These are phyloP conservation scores for Linnemannia elongata DNA, from an alignment of 192 early-diverging fungal species.

Conservation along the genomic window DNA sequence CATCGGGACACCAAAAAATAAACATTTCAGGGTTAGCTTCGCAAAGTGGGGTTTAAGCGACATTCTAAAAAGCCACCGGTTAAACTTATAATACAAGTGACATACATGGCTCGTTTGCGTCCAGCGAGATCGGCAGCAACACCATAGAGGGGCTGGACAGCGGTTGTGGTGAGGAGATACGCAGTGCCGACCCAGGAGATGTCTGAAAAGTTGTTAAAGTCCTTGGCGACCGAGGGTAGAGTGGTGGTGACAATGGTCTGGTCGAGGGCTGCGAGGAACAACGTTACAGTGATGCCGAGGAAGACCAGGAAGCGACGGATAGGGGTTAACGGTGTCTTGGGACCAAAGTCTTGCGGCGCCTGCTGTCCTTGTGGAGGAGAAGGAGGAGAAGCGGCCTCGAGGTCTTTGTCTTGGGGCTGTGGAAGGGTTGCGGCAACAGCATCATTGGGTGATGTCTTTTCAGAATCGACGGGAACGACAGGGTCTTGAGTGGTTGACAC, in stretches of 20 bases:
- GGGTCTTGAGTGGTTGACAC: not conserved
- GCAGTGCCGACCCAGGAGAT: slow-evolving; percentile 85
- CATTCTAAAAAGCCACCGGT: not conserved
- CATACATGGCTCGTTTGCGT: slow-evolving; percentile 47
- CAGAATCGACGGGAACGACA: not conserved
- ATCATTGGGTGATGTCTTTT: not conserved
- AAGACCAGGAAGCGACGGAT: slow-evolving; percentile 36
- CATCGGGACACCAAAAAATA: not conserved
- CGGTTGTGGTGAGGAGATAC: slow-evolving; percentile 69
- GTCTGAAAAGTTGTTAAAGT: slow-evolving; percentile 70
- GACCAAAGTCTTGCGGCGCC: slow-evolving; percentile 38
- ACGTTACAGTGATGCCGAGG: slow-evolving; percentile 50
- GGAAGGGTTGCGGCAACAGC: no score
- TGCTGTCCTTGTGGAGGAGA: not conserved
- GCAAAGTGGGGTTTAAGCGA: not conserved
- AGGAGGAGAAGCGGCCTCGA: not conserved
- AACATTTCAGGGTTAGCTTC: not conserved
- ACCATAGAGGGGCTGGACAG: slow-evolving; percentile 47
- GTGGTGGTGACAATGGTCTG: slow-evolving; percentile 73
- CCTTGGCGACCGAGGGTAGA: slow-evolving; percentile 65
- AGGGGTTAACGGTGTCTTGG: slow-evolving; percentile 35
- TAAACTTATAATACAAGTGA: not conserved
- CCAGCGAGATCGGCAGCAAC: slow-evolving; percentile 39
- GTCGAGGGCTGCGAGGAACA: slow-evolving; percentile 69
- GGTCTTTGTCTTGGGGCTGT: not conserved